Conservation (phyloP, 169 alveolate genomes). For the Besnoitia besnoiti region DNA sequence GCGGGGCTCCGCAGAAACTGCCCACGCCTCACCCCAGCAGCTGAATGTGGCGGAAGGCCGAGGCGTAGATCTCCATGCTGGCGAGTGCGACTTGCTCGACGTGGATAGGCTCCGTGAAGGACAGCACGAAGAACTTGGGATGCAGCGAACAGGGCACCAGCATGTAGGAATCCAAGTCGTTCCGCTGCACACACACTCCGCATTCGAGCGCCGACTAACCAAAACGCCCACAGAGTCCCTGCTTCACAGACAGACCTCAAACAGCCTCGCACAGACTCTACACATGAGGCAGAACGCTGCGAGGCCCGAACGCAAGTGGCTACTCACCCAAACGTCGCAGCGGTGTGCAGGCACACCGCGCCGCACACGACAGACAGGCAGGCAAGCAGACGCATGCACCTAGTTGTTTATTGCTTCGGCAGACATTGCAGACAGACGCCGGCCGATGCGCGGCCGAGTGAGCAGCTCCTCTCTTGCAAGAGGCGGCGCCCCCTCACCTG, state of each 20-base stretch:
- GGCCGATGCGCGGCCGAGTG: neutral
- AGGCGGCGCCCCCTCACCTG: slow-evolving; percentile 69
- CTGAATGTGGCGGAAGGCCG: slow-evolving; percentile 74
- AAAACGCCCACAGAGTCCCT: too few species aligned
- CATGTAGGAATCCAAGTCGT: slow-evolving; percentile 81
- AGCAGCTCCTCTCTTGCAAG: neutral
- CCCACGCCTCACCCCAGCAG: slow-evolving; percentile 55
- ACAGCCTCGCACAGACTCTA: too few species aligned
- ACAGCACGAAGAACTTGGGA: slow-evolving; percentile 81
- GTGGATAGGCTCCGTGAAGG: slow-evolving; percentile 82
- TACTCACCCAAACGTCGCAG: too few species aligned
- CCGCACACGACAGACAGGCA: too few species aligned
- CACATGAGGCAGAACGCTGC: too few species aligned
- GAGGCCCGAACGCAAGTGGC: too few species aligned
- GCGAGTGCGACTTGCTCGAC: slow-evolving; percentile 80
- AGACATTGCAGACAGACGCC: neutral
- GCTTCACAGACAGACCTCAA: too few species aligned
- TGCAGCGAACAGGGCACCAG: slow-evolving; percentile 82
- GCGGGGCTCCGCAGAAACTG: neutral
- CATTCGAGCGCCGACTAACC: neutral
- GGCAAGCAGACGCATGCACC: too few species aligned
- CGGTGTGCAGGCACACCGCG: too few species aligned
- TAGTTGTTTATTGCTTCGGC: too few species aligned
- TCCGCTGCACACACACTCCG: too few species aligned
- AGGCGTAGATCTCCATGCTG: slow-evolving; percentile 83